Conservation (phyloP, 2,329 filamentous ascomycete species). For the Fusarium pseudocircinatum region DNA sequence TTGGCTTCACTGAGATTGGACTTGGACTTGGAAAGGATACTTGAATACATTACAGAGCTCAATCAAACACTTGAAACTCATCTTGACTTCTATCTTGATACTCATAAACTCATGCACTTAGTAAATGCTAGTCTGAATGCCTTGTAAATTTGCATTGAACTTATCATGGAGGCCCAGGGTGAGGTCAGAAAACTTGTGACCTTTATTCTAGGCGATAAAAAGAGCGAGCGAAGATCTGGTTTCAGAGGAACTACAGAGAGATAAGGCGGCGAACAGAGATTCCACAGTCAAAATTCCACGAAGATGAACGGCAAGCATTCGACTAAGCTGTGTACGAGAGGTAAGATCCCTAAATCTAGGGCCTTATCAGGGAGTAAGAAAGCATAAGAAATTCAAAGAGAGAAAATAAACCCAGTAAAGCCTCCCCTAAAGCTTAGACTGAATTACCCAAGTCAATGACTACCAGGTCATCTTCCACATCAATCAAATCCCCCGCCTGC, state of each 20-base stretch:
- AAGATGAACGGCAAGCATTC: no score
- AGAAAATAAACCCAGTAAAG: no score
- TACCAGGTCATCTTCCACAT: constrained; percentile 42
- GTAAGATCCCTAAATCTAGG: neutral
- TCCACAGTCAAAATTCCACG: no score
- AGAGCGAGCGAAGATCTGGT: no score
- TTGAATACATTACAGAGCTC: neutral
- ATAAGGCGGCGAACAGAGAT: no score
- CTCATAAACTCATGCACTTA: neutral
- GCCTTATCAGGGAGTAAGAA: no score
- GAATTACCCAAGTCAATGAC: constrained; percentile 21
- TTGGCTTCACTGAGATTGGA: neutral
- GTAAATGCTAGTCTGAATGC: neutral
- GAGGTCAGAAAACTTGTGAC: neutral
- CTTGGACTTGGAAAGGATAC: neutral
- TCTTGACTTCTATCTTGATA: neutral
- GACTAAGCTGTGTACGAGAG: no score
- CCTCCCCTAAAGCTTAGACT: no score
- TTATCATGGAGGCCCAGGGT: neutral
- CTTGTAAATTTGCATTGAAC: neutral
- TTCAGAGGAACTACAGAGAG: no score
- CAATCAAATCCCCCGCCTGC: constrained; percentile 44
- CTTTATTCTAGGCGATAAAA: neutral
- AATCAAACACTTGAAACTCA: neutral
- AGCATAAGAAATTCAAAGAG: no score